Base-by-base conservation (phyloP, 148 eudicot species). In the Silene conica region DNA sequence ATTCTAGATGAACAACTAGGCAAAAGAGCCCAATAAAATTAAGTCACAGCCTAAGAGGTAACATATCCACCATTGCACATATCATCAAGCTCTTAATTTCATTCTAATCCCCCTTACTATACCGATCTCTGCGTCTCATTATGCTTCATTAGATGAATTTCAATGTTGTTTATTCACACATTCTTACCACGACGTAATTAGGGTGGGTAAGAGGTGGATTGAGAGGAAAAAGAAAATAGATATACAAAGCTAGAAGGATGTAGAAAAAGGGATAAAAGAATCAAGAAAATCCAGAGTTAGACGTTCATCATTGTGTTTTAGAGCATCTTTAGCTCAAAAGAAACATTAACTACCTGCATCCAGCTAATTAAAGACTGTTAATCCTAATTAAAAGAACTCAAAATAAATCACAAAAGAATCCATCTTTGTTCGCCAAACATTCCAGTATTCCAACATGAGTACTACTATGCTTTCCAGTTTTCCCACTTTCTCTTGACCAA, bases 401-500 rank as follows among this genome's bases (percentile, higher is more conserved):
- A 59, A n/a, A 60, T 45, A 58, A 50, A 60, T 34, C 48, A 69
- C 8, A 58, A 14, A 5, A 18, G 78, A 28, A 58, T 75, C 6
- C 66, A 3, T 6, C 48, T 21, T 73, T 55, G 41, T n/a, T 70
- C 55, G 12, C 19, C 18, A 28, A 16, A 50, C 64, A 65, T 38
- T 63, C 52, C 26, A 12, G 55, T 11, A 50, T 50, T 71, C 45
- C 34, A 31, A 31, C 43, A 20, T 28, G 74, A 63, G 28, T 28
- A 72, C 26, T 71, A 48, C 43, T 72, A 65, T 64, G 72, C 55
- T 66, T 59, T 41, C 52, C 26, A 65, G 21, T 23, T 41, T 43
- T 50, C n/a, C 15, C 43, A 57, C 76, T 73, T 73, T 71, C 58
- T 65, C 70, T 55, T 74, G 46, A 22, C 45, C 60, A 71, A 77